phyloP scores from a whole-genome alignment of 352 stramenopile genomes.

The Thraustochytrium sp. region DNA sequence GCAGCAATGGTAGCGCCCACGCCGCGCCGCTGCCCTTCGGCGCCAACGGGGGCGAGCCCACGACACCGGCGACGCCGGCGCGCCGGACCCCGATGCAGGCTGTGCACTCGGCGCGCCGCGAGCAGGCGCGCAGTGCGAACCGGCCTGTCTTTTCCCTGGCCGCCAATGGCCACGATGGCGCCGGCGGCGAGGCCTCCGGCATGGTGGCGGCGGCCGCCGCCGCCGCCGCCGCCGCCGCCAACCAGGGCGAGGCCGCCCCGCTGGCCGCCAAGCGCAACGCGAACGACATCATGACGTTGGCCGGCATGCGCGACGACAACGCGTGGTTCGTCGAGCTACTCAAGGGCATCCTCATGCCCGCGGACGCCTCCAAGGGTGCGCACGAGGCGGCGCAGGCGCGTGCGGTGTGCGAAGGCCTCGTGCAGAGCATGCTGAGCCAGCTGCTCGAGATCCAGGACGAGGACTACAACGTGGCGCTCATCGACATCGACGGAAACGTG shows the following conservation, averaged over 20 bases:
- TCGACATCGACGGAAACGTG: slow-evolving; percentile 51
- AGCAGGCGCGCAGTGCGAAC: not conserved
- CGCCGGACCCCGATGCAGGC: not conserved
- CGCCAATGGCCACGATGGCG: too few relatives aligned
- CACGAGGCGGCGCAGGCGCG: not conserved
- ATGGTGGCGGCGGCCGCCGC: too few relatives aligned
- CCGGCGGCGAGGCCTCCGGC: too few relatives aligned
- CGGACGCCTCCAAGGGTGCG: slow-evolving; percentile 24
- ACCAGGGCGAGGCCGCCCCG: not conserved
- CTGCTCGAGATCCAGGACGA: slow-evolving; percentile 51
- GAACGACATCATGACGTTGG: slow-evolving; percentile 50
- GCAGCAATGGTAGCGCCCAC: too few relatives aligned
- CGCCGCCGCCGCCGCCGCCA: not conserved
- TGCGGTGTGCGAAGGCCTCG: slow-evolving; percentile 18
- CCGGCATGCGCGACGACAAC: slow-evolving; percentile 43
- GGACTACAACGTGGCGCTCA: slow-evolving; percentile 33
- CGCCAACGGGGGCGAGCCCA: too few relatives aligned
- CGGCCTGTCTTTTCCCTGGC: too few relatives aligned
- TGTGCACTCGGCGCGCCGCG: not conserved
- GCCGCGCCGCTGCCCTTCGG: too few relatives aligned
- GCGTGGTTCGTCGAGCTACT: slow-evolving; percentile 50
- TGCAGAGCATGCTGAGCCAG: slow-evolving; percentile 45
- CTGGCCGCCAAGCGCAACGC: not conserved
- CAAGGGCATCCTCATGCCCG: slow-evolving; percentile 44
- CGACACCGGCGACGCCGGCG: not conserved